Evolutionary conservation across 768 basidiomycete genomes (phyloP), one percentile per base, ranked within the genome.

Genomic region (Lyophyllum decastes): DNA sequence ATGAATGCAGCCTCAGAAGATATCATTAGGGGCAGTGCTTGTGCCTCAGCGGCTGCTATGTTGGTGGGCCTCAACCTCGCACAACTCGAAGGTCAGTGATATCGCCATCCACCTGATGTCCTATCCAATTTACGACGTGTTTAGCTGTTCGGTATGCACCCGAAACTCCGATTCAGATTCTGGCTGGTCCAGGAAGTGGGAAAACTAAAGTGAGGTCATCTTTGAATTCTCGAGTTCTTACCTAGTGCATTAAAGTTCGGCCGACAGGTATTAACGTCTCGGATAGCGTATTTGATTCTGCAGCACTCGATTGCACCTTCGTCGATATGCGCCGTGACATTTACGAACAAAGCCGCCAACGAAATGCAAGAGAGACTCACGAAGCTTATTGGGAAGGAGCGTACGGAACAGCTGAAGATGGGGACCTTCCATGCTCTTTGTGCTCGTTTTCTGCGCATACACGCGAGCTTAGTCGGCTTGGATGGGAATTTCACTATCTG

Each of bases 271-370:
- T 19, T 54, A 43, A 54, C 52, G 12, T 82, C 85, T 48, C 80
- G 90, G 16, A 86, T 90, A 46, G 88, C 84, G 3, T 76, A 89
- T 67, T 73, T 92, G 21, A 84, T 90, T 49, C 67, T 82, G 6
- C 68, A 78, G 26, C 81, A 86, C 63, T 64, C 64, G 24, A 65
- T 88, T 10, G 66, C 77, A 11, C 82, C 89, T 1, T 75, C 77
- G 4, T 76, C 83, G 17, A 88, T 92, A 71, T 89, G 87, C 64
- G 87, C 88, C 2, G 89, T 95, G 11, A 96, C 82, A 6, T 96
- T 95, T 70, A 94, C 93, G 10, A 94, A 94, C 74, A 93, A 93
- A 70, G 92, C 93, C 16, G 92, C 93, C 1, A 88, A 84, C 58
- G 94, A 54, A 45, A 54, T 54, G 52, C 43, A 30, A 54, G 43